Evolutionary conservation across 441 rosid genomes (phyloP).

Genomic region (Daphne laureola): DNA sequence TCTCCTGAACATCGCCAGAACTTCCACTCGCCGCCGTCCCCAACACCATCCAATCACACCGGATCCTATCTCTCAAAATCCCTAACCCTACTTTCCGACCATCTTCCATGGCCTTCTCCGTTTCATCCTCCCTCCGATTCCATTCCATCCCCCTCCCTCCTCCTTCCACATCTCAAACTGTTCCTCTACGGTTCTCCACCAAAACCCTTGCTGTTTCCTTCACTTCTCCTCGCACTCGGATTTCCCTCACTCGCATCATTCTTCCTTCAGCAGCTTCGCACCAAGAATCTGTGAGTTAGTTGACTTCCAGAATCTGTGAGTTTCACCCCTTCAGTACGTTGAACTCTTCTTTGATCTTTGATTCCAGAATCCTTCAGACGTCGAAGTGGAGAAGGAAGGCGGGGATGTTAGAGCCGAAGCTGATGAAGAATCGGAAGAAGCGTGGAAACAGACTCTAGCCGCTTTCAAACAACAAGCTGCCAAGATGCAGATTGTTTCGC

Average conservation of each 20-base stretch:
- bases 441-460: conserved; percentile 67
- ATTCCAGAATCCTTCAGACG: conserved; percentile 40
- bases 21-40: too few relatives aligned
- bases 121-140: conserved; percentile 23
- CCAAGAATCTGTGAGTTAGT: conserved; percentile 68
- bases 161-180: conserved; percentile 15
- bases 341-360: background rate
- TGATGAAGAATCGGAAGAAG: conserved; percentile 62
- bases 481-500: conserved; percentile 68
- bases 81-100: conserved; percentile 22
- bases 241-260: conserved; percentile 20
- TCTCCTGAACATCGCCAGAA: too few relatives aligned
- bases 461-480: conserved; percentile 68
- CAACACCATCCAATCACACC: too few relatives aligned
- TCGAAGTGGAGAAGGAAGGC: conserved; percentile 52
- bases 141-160: conserved; percentile 16
- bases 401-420: conserved; percentile 20
- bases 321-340: background rate
- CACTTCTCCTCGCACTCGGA: conserved; percentile 21
- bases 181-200: conserved; percentile 13
- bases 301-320: conserved; percentile 73
- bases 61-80: conserved; percentile 33
- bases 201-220: conserved; percentile 29
- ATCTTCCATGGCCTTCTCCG: conserved; percentile 16
- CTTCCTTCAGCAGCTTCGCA: conserved; percentile 49